Conservation (phyloP, 805 yeast genomes). For the Aciculoconidium aculeatum region DNA sequence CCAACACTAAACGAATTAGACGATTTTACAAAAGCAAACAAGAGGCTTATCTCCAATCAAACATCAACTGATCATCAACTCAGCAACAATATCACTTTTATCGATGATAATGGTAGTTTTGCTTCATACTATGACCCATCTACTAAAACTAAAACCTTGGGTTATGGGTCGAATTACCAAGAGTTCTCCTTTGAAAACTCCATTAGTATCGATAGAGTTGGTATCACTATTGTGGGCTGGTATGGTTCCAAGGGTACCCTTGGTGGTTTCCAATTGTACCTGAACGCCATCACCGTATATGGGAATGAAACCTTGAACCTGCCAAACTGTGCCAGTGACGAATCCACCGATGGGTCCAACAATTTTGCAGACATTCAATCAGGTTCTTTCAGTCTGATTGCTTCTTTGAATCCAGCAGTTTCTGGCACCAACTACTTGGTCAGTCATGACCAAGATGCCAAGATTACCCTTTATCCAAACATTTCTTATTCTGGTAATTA, state of each 20-base stretch:
- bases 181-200: constrained; percentile 78
- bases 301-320: constrained; percentile 73
- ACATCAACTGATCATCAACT: constrained; percentile 18
- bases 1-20: constrained; percentile 33
- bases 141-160: constrained; percentile 29
- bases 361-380: constrained; percentile 20
- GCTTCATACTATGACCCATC: constrained; percentile 29
- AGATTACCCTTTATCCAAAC: constrained; percentile 54
- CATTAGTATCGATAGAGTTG: constrained; percentile 54
- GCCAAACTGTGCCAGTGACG: constrained; percentile 46
- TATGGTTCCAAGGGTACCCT: constrained; percentile 68
- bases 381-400: constrained; percentile 28
- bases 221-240: constrained; percentile 58
- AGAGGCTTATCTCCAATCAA: constrained; percentile 8
- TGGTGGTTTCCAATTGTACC: constrained; percentile 67
- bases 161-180: constrained; percentile 51
- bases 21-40: constrained; percentile 18
- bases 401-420: constrained; percentile 15
- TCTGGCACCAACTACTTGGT: constrained; percentile 30
- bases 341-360: constrained; percentile 13
- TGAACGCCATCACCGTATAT: constrained; percentile 53
- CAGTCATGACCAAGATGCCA: constrained; percentile 21
- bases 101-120: constrained; percentile 30
- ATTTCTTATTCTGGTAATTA: constrained; percentile 71
- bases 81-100: constrained; percentile 30